Evolutionary conservation across 176 grass and related monocot species (phyloP).

Genomic region (Cenchrus purpureus): DNA sequence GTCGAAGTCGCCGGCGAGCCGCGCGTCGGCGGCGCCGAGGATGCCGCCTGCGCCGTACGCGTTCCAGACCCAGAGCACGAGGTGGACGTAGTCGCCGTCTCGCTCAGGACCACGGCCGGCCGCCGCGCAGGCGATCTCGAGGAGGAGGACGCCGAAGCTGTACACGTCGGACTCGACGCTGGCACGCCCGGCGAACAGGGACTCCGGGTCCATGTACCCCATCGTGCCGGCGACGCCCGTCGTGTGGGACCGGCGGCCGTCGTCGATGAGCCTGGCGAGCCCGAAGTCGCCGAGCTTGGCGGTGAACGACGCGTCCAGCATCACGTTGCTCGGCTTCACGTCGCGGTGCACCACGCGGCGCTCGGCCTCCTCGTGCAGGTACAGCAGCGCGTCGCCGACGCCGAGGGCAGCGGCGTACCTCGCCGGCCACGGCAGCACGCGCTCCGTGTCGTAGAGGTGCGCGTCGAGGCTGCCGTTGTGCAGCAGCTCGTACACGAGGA

Average conservation of each 20-base stretch:
- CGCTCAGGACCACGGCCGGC: background rate
- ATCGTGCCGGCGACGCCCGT: background rate
- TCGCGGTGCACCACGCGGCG: slow-evolving; percentile 24
- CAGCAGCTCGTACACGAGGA: slow-evolving; percentile 59
- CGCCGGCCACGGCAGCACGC: slow-evolving; percentile 26
- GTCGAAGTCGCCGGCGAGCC: background rate
- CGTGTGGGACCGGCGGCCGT: slow-evolving; percentile 6
- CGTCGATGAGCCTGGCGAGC: background rate
- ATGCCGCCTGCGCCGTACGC: background rate
- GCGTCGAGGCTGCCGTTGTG: slow-evolving; percentile 61
- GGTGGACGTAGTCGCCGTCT: background rate
- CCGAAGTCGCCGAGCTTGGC: slow-evolving; percentile 52
- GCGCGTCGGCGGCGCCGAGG: slow-evolving; percentile 6
- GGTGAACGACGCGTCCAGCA: background rate
- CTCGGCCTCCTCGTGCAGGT: slow-evolving; percentile 31
- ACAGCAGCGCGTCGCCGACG: slow-evolving; percentile 15
- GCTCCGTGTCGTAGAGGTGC: slow-evolving; percentile 33
- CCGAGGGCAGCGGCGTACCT: slow-evolving; percentile 21
- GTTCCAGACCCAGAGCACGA: slow-evolving; percentile 30
- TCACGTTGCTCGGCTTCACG: slow-evolving; percentile 53
- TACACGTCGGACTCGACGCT: slow-evolving; percentile 33
- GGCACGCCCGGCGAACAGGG: background rate
- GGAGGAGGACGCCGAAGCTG: slow-evolving; percentile 55
- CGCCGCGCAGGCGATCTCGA: slow-evolving; percentile 26
- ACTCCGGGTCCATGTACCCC: background rate